Evolutionary conservation across 768 basidiomycete species (phyloP).

Genomic region (Leccinum truebloodii): DNA sequence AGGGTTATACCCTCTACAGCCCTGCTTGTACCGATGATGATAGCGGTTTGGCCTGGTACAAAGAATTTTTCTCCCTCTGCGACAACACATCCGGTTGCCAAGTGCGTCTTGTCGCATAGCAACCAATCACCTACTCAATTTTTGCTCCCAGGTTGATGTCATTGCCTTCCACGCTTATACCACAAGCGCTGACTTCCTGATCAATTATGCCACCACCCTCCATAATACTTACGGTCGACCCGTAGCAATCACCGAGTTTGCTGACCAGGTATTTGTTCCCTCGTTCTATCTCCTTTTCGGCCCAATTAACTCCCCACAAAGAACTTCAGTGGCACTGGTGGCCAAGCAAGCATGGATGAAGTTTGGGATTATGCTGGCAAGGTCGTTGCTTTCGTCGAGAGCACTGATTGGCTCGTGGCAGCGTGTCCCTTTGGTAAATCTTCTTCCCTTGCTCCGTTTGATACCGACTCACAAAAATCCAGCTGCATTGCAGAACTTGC

Average conservation of each 20-base stretch:
- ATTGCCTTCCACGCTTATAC: slow-evolving; percentile 75
- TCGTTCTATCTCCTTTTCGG: background rate
- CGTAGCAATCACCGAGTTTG: slow-evolving; percentile 70
- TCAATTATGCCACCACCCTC: slow-evolving; percentile 49
- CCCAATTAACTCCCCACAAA: slow-evolving; percentile 27
- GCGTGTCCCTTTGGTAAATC: slow-evolving; percentile 65
- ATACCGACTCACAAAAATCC: slow-evolving; percentile 10
- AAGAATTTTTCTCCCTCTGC: slow-evolving; percentile 53
- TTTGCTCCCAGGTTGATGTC: slow-evolving; percentile 47
- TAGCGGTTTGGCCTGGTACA: slow-evolving; percentile 64
- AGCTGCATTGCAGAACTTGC: slow-evolving; percentile 56
- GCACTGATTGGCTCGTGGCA: slow-evolving; percentile 30
- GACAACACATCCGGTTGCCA: slow-evolving; percentile 37
- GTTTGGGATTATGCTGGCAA: slow-evolving; percentile 47
- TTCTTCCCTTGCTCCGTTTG: background rate
- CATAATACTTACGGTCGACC: slow-evolving; percentile 42
- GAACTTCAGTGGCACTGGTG: slow-evolving; percentile 50
- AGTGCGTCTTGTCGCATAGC: slow-evolving; percentile 39
- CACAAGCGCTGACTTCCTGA: slow-evolving; percentile 45
- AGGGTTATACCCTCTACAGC: slow-evolving; percentile 60
- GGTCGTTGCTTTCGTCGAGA: slow-evolving; percentile 45
- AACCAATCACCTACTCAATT: background rate
- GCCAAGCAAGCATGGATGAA: slow-evolving; percentile 37
- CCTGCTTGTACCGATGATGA: slow-evolving; percentile 70
- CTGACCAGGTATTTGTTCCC: slow-evolving; percentile 52